Evolutionary conservation across 2,329 filamentous ascomycete species (phyloP), one percentile per base, ranked within the genome.

Genomic region (Paraphaeosphaeria minitans): DNA sequence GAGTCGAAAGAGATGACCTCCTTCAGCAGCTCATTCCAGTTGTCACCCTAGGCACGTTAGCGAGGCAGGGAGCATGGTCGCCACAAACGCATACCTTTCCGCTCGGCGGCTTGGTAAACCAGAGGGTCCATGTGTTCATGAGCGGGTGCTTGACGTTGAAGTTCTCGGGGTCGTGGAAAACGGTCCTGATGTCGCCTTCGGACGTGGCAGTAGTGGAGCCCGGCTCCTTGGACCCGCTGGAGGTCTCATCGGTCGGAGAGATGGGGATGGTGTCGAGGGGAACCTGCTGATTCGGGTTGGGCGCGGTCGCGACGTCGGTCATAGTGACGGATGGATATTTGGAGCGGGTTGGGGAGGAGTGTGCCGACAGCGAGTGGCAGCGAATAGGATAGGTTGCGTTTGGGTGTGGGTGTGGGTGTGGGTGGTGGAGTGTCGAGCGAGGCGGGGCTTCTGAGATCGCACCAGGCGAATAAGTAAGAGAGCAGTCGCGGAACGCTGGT

Each of bases 61-160:
- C 56, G 52, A 33, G 24, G 37, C 41, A 46, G 54, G 19, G 51
- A 21, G 22, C 42, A 14, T 54, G 51, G 19, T 24, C 31, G 10
- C 21, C 24, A 37, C 51, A 21, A 27, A 37, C 27, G 55, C 82
- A 60, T 80, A 95, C 93, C 89, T 96, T 97, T 82, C 93, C 93
- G 77, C 89, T 96, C 45, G 94, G 91, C 55, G 95, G 94, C 86
- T 98, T 98, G 73, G 94, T 98, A 84, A 98, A 99, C 96, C 96
- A 99, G 57, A 99, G 84, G 59, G 95, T 98, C 95, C 95, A 99
- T 77, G 91, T 90, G 84, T 97, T 91, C 86, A 96, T 93, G 61
- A 99, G 86, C 67, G 93, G 94, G 79, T 99, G 95, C 86, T 98
- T 99, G 80, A 99, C 95, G 73, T 96, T 99, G 87, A 99, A 99